A percentile compares a stretch with the other conserved stretches of the same genome.
phyloP scores from a whole-genome alignment of 148 eudicot genomes.

The Fallopia convolvulus region DNA sequence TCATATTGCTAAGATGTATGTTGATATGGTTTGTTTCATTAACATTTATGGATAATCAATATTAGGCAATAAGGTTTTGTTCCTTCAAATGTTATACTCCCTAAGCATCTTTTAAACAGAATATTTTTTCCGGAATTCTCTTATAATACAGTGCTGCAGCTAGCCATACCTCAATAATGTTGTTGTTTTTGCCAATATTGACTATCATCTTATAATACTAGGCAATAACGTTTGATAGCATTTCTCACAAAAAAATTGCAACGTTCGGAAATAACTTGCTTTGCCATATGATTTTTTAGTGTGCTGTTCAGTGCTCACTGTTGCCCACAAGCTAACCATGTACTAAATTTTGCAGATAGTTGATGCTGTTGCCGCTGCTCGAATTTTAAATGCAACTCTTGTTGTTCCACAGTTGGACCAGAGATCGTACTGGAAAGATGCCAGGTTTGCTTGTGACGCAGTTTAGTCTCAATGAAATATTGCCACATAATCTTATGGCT shows the following conservation, averaged over 20 bases:
- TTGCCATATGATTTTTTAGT: neutral
- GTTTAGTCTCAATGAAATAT: neutral
- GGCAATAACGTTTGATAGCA: neutral
- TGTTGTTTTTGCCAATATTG: neutral
- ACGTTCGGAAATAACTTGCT: neutral
- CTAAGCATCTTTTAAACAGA: neutral
- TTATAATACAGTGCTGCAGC: neutral
- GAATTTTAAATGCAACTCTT: conserved; percentile 85
- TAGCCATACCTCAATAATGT: neutral
- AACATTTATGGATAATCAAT: neutral
- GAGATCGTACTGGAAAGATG: conserved; percentile 95
- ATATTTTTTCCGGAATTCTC: neutral
- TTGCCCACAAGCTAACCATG: conserved; percentile 5
- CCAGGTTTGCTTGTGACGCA: conserved; percentile 44
- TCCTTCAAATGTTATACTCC: neutral
- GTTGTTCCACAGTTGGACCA: conserved; percentile 89
- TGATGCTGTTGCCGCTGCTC: conserved; percentile 99
- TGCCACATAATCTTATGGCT: neutral
- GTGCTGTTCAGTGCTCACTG: neutral
- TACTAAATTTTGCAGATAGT: conserved; percentile 48
- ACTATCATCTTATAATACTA: neutral
- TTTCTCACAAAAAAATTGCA: neutral
- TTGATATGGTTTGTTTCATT: neutral
- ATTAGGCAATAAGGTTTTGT: neutral
- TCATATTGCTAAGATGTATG: neutral